Evolutionary conservation across 345 rosid species (phyloP), one percentile per base, ranked within the genome.

Genomic region (Acer yangbiense): DNA sequence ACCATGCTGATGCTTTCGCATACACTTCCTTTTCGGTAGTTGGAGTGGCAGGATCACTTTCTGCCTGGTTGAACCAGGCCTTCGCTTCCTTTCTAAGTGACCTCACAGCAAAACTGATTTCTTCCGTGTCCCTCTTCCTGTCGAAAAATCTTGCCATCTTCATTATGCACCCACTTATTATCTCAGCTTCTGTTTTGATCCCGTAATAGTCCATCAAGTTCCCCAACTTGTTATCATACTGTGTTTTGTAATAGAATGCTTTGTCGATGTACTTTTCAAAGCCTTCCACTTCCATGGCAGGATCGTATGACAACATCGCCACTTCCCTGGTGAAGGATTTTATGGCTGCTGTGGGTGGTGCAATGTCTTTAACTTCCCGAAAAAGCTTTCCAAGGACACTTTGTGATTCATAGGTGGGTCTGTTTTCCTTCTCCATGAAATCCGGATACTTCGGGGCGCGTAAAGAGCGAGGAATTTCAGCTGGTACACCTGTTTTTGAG

Each of bases 161-260:
- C 71, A 81, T 76, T 41, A 84, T 81, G 16, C 63, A 71, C 17
- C 91, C 88, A 55, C 91, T 78, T 0, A 84, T 81, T 61, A 88
- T 80, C 75, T 86, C 91, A 3, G 89, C 85, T 76, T 88, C 91
- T 0, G 83, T 84, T 41, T 61, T 65, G 68, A 88, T 83, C 13
- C 91, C 89, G 69, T 88, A 86, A 32, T 86, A 84, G 39, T 83
- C 86, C 89, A 86, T 84, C 46, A 71, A 78, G 63, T 86, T 84
- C 3, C 87, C 86, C 76, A 84, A 65, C 73, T 83, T 76, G 72
- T 29, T 74, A 76, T 88, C 89, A 76, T 84, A 84, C 52, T 70
- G 71, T 27, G 68, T 76, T 65, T 88, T 88, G 83, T 79, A 74
- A 60, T 65, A 63, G 54, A 82, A 69, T 7, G 89, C 89, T 23